Evolutionary conservation across 257 asterid species (phyloP).

Genomic region (Voacanga thouarsii): DNA sequence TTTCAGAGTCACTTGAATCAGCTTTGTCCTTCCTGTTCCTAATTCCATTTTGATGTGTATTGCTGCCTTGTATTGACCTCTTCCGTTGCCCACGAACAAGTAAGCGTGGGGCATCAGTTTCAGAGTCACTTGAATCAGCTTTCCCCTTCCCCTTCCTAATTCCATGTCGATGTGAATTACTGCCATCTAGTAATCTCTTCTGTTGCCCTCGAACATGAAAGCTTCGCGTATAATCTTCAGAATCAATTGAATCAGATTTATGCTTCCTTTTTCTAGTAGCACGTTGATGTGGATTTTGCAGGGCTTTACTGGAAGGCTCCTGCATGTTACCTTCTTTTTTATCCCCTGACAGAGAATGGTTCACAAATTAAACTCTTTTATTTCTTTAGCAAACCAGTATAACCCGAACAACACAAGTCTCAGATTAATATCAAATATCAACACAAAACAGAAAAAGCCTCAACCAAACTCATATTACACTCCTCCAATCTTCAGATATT

Average conservation of each 20-base stretch:
- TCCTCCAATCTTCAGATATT: background rate
- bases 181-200: background rate
- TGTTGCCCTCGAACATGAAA: slow-evolving; percentile 32
- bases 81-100: slow-evolving; percentile 33
- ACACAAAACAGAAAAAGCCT: background rate
- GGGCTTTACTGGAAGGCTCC: background rate
- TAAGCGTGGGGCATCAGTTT: background rate
- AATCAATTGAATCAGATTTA: background rate
- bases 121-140: background rate
- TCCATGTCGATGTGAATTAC: slow-evolving; percentile 3
- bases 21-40: slow-evolving; percentile 2
- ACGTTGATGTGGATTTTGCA: background rate
- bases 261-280: background rate
- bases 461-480: background rate
- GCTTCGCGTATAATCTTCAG: background rate
- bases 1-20: slow-evolving; percentile 6
- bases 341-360: slow-evolving; percentile 3
- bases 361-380: background rate
- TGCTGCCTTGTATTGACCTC: background rate
- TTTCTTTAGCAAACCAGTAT: background rate
- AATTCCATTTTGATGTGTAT: slow-evolving; percentile 7
- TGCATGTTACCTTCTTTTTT: background rate
- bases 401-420: background rate
- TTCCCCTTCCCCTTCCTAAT: background rate
- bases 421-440: background rate